A percentile compares a stretch with the other conserved stretches of the same genome.
Evolutionary conservation across 805 yeast genomes (phyloP).

Genomic region (Wickerhamomyces queroliae): DNA sequence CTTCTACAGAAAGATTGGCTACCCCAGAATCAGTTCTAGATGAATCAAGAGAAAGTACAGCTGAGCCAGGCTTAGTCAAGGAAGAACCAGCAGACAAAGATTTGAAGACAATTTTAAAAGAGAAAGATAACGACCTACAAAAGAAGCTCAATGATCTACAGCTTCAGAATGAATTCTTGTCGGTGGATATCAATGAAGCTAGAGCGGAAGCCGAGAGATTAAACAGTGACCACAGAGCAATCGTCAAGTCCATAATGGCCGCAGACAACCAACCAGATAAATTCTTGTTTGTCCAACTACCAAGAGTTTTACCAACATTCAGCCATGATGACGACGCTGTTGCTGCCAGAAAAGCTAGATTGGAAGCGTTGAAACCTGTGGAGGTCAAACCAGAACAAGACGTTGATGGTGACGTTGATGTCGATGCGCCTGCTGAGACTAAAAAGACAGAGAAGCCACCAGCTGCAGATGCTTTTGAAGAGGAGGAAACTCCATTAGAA

Average conservation of each 20-base stretch:
- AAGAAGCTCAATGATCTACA: constrained; percentile 23
- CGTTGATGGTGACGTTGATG: neutral
- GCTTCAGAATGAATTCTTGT: constrained; percentile 21
- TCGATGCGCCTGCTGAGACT: neutral
- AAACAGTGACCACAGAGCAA: constrained; percentile 33
- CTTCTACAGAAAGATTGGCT: constrained; percentile 21
- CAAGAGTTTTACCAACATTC: constrained; percentile 30
- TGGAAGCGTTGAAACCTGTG: constrained; percentile 9
- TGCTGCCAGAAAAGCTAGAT: neutral
- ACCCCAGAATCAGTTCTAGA: constrained; percentile 22
- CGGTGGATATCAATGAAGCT: constrained; percentile 27
- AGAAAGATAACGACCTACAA: constrained; percentile 22
- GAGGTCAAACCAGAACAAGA: constrained; percentile 10
- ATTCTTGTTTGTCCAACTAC: constrained; percentile 33
- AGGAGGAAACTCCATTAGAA: constrained; percentile 16
- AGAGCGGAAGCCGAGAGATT: constrained; percentile 29
- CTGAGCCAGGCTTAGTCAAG: constrained; percentile 11
- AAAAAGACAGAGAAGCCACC: too few species aligned
- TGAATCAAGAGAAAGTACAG: constrained; percentile 4
- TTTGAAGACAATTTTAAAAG: constrained; percentile 12
- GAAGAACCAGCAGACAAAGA: constrained; percentile 15
- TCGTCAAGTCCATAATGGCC: constrained; percentile 21
- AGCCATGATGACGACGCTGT: constrained; percentile 10
- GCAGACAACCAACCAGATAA: constrained; percentile 27
- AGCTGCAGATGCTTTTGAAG: neutral